Evolutionary conservation across 176 grass and related monocot genomes (phyloP).

Genomic region (Cenchrus americanus): DNA sequence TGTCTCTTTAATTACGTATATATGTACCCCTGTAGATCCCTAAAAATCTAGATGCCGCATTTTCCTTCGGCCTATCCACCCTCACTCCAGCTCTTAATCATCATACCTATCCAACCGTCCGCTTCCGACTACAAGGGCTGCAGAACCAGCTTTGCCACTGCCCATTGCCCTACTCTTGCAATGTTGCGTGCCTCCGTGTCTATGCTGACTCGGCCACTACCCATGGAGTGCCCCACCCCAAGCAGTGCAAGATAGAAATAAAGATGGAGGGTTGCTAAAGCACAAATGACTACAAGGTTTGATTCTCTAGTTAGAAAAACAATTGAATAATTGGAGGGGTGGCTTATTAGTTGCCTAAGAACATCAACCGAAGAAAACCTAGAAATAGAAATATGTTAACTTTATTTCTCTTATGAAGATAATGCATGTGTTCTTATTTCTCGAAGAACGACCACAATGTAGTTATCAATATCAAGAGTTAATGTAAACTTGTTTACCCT

Average conservation of each 20-base stretch:
- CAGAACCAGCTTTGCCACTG: background rate
- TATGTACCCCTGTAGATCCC: too few species aligned
- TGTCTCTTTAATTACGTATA: background rate
- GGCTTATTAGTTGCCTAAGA: background rate
- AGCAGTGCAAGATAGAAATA: background rate
- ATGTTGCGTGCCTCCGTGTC: background rate
- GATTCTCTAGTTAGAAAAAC: background rate
- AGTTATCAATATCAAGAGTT: too few species aligned
- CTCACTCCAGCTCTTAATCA: background rate
- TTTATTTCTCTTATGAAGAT: background rate
- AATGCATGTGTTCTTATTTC: too few species aligned
- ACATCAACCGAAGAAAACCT: background rate
- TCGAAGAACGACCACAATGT: too few species aligned
- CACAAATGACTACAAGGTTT: background rate
- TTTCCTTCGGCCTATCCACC: background rate
- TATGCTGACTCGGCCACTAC: background rate
- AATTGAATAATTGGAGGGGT: background rate
- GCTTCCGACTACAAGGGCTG: background rate
- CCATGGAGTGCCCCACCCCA: background rate
- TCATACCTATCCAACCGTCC: background rate
- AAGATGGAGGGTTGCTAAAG: background rate
- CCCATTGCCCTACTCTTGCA: constrained; percentile 1
- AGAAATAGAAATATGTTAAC: background rate
- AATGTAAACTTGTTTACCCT: too few species aligned
- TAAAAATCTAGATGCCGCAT: too few species aligned